phyloP scores from a whole-genome alignment of 306 rosid species.

The Medicago lupulina region DNA sequence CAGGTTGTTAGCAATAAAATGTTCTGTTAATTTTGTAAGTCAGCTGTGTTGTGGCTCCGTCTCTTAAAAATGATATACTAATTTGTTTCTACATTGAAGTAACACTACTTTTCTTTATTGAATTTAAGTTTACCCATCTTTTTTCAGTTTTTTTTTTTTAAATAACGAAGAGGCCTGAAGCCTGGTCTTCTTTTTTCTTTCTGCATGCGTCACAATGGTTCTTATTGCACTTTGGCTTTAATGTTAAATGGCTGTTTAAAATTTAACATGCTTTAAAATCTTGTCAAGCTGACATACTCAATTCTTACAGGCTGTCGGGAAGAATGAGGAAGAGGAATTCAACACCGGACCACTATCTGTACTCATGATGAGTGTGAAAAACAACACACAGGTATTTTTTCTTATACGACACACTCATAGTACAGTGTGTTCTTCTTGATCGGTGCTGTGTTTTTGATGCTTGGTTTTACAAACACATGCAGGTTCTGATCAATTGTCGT shows the following conservation, averaged over 20 bases:
- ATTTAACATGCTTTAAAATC: not conserved
- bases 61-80: not conserved
- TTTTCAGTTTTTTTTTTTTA: no score
- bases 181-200: not conserved
- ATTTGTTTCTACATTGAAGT: not conserved
- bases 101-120: no score
- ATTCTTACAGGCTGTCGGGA: conserved; percentile 45
- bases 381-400: conserved; percentile 75
- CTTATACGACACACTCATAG: not conserved
- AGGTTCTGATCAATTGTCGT: conserved; percentile 92
- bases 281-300: not conserved
- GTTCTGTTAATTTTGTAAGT: no score
- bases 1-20: no score
- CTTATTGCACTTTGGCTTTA: not conserved
- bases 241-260: not conserved
- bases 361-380: conserved; percentile 94
- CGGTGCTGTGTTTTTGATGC: not conserved
- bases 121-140: no score
- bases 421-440: not conserved
- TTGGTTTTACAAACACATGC: not conserved
- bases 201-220: not conserved
- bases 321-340: conserved; percentile 91
- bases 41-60: no score
- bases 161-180: no score
- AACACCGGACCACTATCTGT: conserved; percentile 92